These are phyloP conservation scores for Medicago arabica DNA, from an alignment of 306 rosid genomes.

Conservation along the genomic window DNA sequence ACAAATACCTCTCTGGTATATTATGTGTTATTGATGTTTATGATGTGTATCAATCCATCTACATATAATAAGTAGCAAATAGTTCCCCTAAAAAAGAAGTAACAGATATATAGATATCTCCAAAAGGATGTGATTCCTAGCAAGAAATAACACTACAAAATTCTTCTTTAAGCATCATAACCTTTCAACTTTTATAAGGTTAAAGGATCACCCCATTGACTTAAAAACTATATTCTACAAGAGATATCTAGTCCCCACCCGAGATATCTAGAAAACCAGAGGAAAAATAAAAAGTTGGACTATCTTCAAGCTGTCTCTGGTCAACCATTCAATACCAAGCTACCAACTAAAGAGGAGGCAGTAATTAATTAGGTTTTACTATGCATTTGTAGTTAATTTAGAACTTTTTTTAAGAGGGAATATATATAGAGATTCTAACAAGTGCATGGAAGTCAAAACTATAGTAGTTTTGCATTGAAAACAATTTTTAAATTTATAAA, in stretches of 20 bases:
- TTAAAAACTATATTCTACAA: neutral
- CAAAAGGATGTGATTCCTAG: neutral
- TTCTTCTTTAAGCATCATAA: neutral
- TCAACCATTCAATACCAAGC: too few species aligned
- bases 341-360: too few species aligned
- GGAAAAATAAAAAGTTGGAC: neutral
- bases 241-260: neutral
- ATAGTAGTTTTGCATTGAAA: too few species aligned
- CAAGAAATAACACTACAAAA: neutral
- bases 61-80: neutral
- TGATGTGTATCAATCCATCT: neutral
- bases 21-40: neutral
- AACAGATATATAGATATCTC: neutral
- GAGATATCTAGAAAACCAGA: neutral
- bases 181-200: neutral
- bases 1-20: neutral
- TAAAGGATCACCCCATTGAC: neutral
- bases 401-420: too few species aligned
- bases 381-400: too few species aligned
- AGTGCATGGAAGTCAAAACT: too few species aligned
- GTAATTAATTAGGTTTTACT: too few species aligned
- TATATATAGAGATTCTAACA: too few species aligned
- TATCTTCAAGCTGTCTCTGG: too few species aligned
- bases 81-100: neutral
- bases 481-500: too few species aligned